Evolutionary conservation across 2,329 filamentous ascomycete genomes (phyloP), one percentile per base, ranked within the genome.

Genomic region (Diaporthe helianthi): DNA sequence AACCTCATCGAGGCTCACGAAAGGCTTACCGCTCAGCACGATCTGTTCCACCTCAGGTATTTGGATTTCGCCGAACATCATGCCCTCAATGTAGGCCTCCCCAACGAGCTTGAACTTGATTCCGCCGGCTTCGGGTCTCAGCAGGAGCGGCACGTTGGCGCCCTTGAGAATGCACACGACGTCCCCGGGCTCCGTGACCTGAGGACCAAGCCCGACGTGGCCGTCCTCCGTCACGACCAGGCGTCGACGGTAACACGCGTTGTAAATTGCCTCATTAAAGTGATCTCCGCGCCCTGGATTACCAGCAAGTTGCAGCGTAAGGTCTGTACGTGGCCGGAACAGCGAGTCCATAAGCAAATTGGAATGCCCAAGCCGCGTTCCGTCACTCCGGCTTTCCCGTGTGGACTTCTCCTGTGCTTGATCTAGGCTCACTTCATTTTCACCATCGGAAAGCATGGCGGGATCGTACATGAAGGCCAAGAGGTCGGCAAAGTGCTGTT

Each of bases 401-500:
- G 17, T 22, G 10, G 15, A 29, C 24, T 2, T 29, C 8, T 12
- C 5, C 31, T 6, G 29, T 8, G 51, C 10, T 13, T 36, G 51
- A n/a, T 54, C 15, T 19, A 13, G 10, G 29, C 22, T 4, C 19
- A 2, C 19, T 36, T 6, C 31, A 22, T 4, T 0, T 3, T 24
- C 31, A 6, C 26, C 10, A 19, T 26, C n/a, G n/a, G 31, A 38
- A 26, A 41, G 53, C 22, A 41, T 4, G 33, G 3, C 3, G n/a
- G 53, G 33, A 3, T 41, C 1, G 33, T 41, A 41, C 13, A 55
- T 55, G 7, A 41, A 24, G 12, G 33, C 53, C 6, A 41, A 10
- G 53, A 55, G 26, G 15, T 55, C 53, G 53, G 53, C 53, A 26
- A 55, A 5, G 33, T 55, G 53, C 22, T 55, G 53, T 12, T 26